phyloP scores from a whole-genome alignment of 2,329 filamentous ascomycete species.

The Boeremia exigua region DNA sequence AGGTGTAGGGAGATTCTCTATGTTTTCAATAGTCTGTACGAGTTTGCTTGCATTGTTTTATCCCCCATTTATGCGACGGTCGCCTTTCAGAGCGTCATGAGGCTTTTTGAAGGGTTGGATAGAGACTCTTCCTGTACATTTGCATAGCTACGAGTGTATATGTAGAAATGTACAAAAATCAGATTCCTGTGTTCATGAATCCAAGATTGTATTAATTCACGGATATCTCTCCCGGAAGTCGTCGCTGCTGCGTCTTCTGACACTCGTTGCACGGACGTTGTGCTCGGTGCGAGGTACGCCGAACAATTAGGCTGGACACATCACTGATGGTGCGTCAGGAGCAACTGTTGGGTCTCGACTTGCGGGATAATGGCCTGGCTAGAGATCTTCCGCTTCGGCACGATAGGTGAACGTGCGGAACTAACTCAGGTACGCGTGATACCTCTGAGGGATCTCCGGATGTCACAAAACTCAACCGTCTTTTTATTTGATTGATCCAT shows the following conservation, averaged over 20 bases:
- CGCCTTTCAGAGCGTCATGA: conserved; percentile 8
- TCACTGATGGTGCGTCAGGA: conserved; percentile 1
- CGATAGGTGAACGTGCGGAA: conserved; percentile 6
- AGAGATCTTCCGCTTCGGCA: conserved; percentile 15
- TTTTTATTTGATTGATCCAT: too few species aligned
- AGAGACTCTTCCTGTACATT: conserved; percentile 31
- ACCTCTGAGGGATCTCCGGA: background rate
- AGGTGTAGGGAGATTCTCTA: conserved; percentile 1
- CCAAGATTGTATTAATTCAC: too few species aligned
- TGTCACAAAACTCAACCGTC: background rate
- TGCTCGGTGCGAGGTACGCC: conserved; percentile 20
- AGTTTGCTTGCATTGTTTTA: conserved; percentile 27
- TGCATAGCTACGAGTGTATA: conserved; percentile 39
- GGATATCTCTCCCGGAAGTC: background rate
- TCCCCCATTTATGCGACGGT: conserved; percentile 20
- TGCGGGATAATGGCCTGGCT: conserved; percentile 14
- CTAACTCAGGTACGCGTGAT: conserved; percentile 11
- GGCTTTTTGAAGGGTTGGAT: conserved; percentile 19
- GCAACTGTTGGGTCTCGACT: conserved; percentile 3
- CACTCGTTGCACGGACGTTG: conserved; percentile 4
- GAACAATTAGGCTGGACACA: conserved; percentile 11
- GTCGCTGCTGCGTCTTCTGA: background rate
- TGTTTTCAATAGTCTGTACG: conserved; percentile 14
- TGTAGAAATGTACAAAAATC: conserved; percentile 40
- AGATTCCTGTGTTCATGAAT: conserved; percentile 18